These are phyloP conservation scores for Tricholoma terreum DNA, from an alignment of 768 basidiomycete species.

Conservation along the genomic window DNA sequence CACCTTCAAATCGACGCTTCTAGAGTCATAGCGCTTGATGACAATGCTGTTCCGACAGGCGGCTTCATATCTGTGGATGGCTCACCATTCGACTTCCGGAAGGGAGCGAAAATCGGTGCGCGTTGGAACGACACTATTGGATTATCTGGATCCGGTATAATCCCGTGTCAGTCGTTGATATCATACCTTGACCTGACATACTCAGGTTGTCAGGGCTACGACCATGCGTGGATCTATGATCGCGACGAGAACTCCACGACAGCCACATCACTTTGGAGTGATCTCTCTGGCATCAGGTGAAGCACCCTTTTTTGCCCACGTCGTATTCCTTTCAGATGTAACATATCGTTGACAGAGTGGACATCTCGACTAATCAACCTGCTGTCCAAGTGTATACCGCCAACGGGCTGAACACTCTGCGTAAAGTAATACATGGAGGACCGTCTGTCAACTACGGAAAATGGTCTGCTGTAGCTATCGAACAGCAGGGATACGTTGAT, in stretches of 20 bases:
- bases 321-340: no score
- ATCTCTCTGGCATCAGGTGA: constrained; percentile 47
- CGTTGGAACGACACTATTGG: constrained; percentile 32
- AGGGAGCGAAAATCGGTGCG: constrained; percentile 27
- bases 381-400: constrained; percentile 50
- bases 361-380: constrained; percentile 49
- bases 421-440: constrained; percentile 49
- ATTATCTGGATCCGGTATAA: constrained; percentile 27
- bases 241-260: constrained; percentile 21
- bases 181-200: neutral
- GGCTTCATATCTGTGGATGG: constrained; percentile 14
- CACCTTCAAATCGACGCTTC: constrained; percentile 26
- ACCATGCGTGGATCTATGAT: constrained; percentile 51
- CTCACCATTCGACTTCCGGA: constrained; percentile 44
- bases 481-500: constrained; percentile 52
- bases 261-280: constrained; percentile 43
- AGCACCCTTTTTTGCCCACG: no score
- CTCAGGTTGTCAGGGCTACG: constrained; percentile 46
- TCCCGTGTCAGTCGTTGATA: neutral
- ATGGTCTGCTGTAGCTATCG: constrained; percentile 47
- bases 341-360: constrained; percentile 31
- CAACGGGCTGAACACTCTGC: constrained; percentile 42
- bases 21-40: constrained; percentile 34
- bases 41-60: constrained; percentile 35
- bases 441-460: constrained; percentile 37